Evolutionary conservation across 2,329 filamentous ascomycete genomes (phyloP), one percentile per base, ranked within the genome.

Genomic region (Pestalotiopsis sp.): DNA sequence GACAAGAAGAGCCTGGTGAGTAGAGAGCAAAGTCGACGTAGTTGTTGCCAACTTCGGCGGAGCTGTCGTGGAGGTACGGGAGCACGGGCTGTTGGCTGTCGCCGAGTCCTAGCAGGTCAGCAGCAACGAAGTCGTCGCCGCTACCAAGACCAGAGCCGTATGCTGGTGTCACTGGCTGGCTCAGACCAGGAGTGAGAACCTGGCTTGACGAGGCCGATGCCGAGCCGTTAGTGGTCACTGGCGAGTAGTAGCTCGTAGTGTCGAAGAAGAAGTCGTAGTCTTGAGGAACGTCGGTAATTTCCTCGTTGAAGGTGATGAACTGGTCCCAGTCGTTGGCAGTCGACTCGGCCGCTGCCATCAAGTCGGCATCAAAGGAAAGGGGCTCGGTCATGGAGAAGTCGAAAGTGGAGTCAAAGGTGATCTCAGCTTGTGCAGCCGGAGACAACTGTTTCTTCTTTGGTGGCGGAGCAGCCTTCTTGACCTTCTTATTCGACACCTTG

Each of bases 21-120:
- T 83, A 89, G 17, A 88, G 82, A 74, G 83, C 85, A 79, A 89
- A 89, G 79, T 88, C 86, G 72, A 82, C 78, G 73, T 88, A 88
- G 76, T 85, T 77, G 75, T 82, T 79, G 73, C 78, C 80, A 69
- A 75, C 75, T 70, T 79, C 76, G 25, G 73, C 70, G 67, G 76
- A 77, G 23, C 75, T 76, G 3, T 78, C 75, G 69, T 78, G 79
- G 68, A 85, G 78, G 73, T 85, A 86, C 9, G 83, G 83, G 20
- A 85, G 78, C 67, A 72, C 70, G 61, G 71, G 75, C 58, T 63
- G 57, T 27, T 68, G 56, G 63, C 57, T 52, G 23, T 17, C 39
- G 23, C 52, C 69, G 6, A 65, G 6, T 7, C 56, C 58, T 9
- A 25, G 17, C 23, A 66, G 52, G 31, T 20, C 62, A 14, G 20